These are phyloP conservation scores for Rhynchosporium graminicola DNA, from an alignment of 2,329 filamentous ascomycete genomes.

Conservation along the genomic window DNA sequence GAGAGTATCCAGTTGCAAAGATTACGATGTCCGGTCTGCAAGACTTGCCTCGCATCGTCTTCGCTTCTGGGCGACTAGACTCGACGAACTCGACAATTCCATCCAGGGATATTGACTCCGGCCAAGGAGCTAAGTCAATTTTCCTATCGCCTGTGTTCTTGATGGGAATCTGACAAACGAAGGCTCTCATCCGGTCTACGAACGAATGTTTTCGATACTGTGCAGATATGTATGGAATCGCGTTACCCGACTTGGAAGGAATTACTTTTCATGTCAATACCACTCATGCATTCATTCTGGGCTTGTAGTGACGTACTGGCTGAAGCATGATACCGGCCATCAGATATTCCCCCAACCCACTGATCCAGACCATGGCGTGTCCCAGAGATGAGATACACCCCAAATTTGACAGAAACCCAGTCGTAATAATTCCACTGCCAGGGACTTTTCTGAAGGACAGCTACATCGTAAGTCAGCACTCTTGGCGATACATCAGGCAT, in stretches of 20 bases:
- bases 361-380: constrained; percentile 50
- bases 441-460: constrained; percentile 5
- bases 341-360: constrained; percentile 45
- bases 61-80: constrained; percentile 9
- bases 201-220: constrained; percentile 41
- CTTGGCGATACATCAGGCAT: background rate
- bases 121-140: constrained; percentile 18
- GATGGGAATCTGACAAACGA: constrained; percentile 46
- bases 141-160: constrained; percentile 42
- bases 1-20: constrained; percentile 50
- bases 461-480: background rate
- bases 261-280: constrained; percentile 17
- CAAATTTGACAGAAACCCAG: constrained; percentile 5
- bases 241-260: constrained; percentile 46
- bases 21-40: constrained; percentile 49
- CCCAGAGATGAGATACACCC: constrained; percentile 44
- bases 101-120: background rate
- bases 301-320: background rate
- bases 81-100: constrained; percentile 6
- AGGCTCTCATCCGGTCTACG: constrained; percentile 42
- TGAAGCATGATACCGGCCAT: constrained; percentile 18
- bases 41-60: constrained; percentile 31
- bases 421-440: constrained; percentile 6
- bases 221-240: constrained; percentile 47
- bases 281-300: background rate